Evolutionary conservation across 2,329 filamentous ascomycete species (phyloP).

Genomic region (Nemania abortiva): DNA sequence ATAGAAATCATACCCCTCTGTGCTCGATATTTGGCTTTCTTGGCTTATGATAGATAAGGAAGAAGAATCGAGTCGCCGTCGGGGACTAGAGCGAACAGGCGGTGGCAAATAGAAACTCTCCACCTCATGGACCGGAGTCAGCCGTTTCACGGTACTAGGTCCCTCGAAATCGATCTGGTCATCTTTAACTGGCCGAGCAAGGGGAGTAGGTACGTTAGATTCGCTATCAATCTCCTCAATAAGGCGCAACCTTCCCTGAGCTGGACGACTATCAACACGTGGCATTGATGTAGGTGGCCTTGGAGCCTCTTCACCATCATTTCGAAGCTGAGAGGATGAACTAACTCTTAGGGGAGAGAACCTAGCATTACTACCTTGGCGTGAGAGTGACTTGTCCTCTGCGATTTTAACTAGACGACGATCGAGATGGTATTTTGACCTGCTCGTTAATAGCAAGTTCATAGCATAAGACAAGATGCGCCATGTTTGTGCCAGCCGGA

Average conservation of each 20-base stretch:
- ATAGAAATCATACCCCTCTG: constrained; percentile 75
- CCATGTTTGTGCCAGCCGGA: constrained; percentile 74
- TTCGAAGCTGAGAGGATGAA: constrained; percentile 39
- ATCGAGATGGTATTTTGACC: constrained; percentile 70
- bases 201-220: constrained; percentile 71
- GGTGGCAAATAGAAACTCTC: constrained; percentile 65
- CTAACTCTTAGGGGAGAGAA: constrained; percentile 34
- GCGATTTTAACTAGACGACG: constrained; percentile 56
- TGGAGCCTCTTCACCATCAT: constrained; percentile 44
- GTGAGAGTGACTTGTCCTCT: constrained; percentile 29
- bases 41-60: constrained; percentile 65
- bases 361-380: constrained; percentile 36
- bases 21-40: constrained; percentile 64
- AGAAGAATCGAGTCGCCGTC: constrained; percentile 63
- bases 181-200: constrained; percentile 65
- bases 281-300: constrained; percentile 49
- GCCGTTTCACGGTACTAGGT: constrained; percentile 53
- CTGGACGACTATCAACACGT: constrained; percentile 51
- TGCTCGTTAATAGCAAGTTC: constrained; percentile 63
- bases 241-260: constrained; percentile 60
- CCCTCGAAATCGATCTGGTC: constrained; percentile 47
- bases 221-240: constrained; percentile 71
- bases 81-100: constrained; percentile 56
- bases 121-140: constrained; percentile 64
- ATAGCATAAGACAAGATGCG: constrained; percentile 70